These are phyloP conservation scores for Knoxdaviesia capensis DNA, from an alignment of 2,329 filamentous ascomycete genomes.

Conservation along the genomic window DNA sequence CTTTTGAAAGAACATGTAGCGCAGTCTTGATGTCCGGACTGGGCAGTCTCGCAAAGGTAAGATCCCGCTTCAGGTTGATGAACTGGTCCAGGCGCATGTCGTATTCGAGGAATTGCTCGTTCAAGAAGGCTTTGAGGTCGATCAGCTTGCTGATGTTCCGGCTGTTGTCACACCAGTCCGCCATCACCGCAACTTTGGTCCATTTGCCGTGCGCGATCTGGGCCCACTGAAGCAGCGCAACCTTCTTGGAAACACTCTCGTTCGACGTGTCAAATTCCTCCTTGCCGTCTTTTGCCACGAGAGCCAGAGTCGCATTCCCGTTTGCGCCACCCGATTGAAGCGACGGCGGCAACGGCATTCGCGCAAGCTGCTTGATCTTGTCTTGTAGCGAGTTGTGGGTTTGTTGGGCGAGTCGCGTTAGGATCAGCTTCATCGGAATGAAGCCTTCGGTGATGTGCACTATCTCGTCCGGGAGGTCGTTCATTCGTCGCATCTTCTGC, in stretches of 20 bases:
- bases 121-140: conserved; percentile 61
- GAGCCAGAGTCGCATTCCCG: conserved; percentile 19
- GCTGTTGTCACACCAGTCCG: conserved; percentile 71
- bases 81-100: conserved; percentile 39
- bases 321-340: conserved; percentile 20
- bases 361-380: conserved; percentile 48
- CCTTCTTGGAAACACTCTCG: conserved; percentile 60
- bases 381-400: conserved; percentile 62
- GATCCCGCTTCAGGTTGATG: conserved; percentile 51
- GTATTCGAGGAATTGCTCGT: conserved; percentile 39
- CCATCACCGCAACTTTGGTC: conserved; percentile 79
- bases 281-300: conserved; percentile 5
- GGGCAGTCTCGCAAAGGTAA: conserved; percentile 55
- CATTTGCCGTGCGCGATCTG: conserved; percentile 69
- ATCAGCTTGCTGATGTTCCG: conserved; percentile 71
- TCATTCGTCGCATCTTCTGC: conserved; percentile 21
- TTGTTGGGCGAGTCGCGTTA: conserved; percentile 63
- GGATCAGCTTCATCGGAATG: conserved; percentile 52
- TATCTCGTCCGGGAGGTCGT: conserved; percentile 40
- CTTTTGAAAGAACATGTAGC: conserved; percentile 63
- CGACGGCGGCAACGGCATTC: conserved; percentile 35
- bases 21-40: conserved; percentile 86
- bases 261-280: conserved; percentile 28
- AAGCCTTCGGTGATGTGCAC: conserved; percentile 58
- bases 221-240: conserved; percentile 53